Percentiles rank a stretch among this genome's conserved stretches.
Conservation (phyloP, 768 basidiomycete species). For the Neoboletus brunneissimus region DNA sequence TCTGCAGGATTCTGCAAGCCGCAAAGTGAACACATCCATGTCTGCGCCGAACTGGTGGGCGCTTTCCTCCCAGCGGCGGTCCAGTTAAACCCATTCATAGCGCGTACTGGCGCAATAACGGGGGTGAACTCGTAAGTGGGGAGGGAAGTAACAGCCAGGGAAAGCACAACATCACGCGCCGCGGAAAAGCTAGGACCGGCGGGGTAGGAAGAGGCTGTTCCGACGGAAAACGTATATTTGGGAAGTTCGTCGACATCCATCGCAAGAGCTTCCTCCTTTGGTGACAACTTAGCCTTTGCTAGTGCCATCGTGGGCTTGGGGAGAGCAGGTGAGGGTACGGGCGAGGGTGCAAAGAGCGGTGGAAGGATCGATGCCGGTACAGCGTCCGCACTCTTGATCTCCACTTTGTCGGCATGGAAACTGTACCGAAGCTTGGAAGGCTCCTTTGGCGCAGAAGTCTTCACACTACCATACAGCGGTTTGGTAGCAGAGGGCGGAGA, state of each 20-base stretch:
- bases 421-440: slow-evolving; percentile 78
- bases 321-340: neutral
- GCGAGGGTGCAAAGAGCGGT: slow-evolving; percentile 33
- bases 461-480: slow-evolving; percentile 29
- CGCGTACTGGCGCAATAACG: slow-evolving; percentile 15
- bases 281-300: slow-evolving; percentile 24
- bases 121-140: slow-evolving; percentile 42
- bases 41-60: slow-evolving; percentile 29
- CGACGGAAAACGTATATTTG: slow-evolving; percentile 29
- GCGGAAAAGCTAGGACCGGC: slow-evolving; percentile 22
- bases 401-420: slow-evolving; percentile 55
- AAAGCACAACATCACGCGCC: slow-evolving; percentile 38
- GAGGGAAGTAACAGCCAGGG: slow-evolving; percentile 40
- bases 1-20: slow-evolving; percentile 37
- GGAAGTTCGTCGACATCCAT: slow-evolving; percentile 36
- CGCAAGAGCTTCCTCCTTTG: slow-evolving; percentile 28
- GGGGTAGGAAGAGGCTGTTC: slow-evolving; percentile 11
- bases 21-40: slow-evolving; percentile 63
- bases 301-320: slow-evolving; percentile 1
- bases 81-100: slow-evolving; percentile 53
- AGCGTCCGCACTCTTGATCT: slow-evolving; percentile 23
- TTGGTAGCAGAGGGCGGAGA: slow-evolving; percentile 27
- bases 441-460: slow-evolving; percentile 63
- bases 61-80: slow-evolving; percentile 56
- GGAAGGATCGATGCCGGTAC: slow-evolving; percentile 3